Evolutionary conservation across 2,329 filamentous ascomycete genomes (phyloP).

Genomic region (Lecanosticta acicola): DNA sequence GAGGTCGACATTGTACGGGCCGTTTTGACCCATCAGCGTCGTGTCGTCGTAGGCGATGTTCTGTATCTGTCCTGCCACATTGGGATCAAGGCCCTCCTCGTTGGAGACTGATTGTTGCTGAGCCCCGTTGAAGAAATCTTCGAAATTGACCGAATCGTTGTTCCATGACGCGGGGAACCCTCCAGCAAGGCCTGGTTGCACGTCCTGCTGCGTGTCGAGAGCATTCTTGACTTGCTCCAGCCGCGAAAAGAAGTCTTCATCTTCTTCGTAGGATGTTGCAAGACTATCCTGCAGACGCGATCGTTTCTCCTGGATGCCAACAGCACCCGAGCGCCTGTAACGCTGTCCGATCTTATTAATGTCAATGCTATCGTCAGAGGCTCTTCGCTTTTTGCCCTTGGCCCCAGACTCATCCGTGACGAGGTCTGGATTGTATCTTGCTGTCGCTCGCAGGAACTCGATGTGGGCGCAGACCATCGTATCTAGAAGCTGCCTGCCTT

Average conservation of each 20-base stretch:
- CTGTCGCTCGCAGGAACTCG: conserved; percentile 7
- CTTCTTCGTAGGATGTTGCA: neutral
- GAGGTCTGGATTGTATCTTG: conserved; percentile 5
- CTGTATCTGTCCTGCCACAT: neutral
- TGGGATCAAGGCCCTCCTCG: neutral
- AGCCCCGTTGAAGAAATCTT: neutral
- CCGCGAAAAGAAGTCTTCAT: neutral
- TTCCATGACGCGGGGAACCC: neutral
- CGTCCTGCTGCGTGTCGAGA: neutral
- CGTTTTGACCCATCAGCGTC: neutral
- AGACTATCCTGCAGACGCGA: neutral
- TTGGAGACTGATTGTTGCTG: neutral
- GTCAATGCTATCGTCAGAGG: neutral
- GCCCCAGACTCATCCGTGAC: neutral
- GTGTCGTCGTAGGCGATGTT: neutral
- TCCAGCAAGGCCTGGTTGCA: neutral
- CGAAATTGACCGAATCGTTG: neutral
- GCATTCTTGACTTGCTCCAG: neutral
- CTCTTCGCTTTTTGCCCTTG: neutral
- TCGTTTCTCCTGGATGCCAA: neutral
- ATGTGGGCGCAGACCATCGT: conserved; percentile 6
- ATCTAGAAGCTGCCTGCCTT: neutral
- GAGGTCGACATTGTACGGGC: neutral
- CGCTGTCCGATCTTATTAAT: neutral
- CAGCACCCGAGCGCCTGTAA: neutral